Percentiles rank a stretch among this genome's conserved stretches.
These are phyloP conservation scores for Fragaria vesca DNA, from an alignment of 306 rosid genomes.

Conservation along the genomic window DNA sequence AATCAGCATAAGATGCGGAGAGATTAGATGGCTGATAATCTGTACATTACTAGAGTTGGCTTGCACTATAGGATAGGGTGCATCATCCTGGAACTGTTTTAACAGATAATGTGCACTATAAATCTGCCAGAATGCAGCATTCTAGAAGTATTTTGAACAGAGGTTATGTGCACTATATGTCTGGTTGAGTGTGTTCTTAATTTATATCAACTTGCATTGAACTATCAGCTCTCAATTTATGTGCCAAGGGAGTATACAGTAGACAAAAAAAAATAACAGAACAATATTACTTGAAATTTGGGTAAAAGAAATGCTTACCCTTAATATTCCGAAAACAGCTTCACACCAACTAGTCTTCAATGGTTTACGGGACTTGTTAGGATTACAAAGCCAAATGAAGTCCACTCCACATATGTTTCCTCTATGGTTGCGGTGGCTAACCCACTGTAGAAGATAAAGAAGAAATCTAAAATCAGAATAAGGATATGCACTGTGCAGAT, in stretches of 20 bases:
- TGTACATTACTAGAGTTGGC: background rate
- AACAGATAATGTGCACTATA: slow-evolving; percentile 1
- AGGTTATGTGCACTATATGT: background rate
- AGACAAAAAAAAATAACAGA: background rate
- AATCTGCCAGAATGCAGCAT: background rate
- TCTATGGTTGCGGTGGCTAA: slow-evolving; percentile 94
- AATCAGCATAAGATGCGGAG: slow-evolving; percentile 3
- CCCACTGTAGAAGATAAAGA: slow-evolving; percentile 64
- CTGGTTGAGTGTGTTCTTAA: background rate
- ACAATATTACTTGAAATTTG: background rate
- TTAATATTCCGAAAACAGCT: slow-evolving; percentile 84
- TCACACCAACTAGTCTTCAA: slow-evolving; percentile 87
- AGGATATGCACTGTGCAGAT: background rate
- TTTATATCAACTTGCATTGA: background rate
- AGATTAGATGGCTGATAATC: background rate
- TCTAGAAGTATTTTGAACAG: background rate
- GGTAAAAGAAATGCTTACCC: slow-evolving; percentile 38
- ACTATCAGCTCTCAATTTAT: background rate
- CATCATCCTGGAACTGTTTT: background rate
- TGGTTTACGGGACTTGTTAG: slow-evolving; percentile 71
- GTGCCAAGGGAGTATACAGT: background rate
- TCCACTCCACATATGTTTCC: slow-evolving; percentile 98
- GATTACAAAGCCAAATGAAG: slow-evolving; percentile 96
- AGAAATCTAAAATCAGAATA: background rate
- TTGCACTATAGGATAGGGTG: background rate